Conservation (phyloP, 176 grass and related monocot species). For the Alopecurus myosuroides region DNA sequence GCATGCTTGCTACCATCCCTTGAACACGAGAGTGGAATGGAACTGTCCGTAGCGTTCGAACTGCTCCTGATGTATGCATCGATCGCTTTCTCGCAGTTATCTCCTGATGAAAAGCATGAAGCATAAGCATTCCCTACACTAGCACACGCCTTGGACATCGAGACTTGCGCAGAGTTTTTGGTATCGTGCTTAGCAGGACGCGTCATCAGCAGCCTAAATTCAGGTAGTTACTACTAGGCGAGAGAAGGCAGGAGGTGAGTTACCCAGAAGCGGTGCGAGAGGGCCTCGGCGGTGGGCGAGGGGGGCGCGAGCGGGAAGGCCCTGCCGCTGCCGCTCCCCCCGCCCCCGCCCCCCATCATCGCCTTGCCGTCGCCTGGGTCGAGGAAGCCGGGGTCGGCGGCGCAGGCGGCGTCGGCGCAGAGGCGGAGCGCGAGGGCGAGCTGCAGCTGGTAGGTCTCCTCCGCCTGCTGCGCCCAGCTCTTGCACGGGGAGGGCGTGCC, state of each 20-base stretch:
- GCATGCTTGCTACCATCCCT: no score
- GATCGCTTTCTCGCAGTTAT: no score
- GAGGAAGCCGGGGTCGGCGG: slow-evolving; percentile 73
- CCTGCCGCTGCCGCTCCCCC: slow-evolving; percentile 12
- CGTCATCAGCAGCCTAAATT: no score
- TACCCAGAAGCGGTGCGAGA: slow-evolving; percentile 94
- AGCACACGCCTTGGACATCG: no score
- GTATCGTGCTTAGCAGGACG: neutral
- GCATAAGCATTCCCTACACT: no score
- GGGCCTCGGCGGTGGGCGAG: slow-evolving; percentile 37
- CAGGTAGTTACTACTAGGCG: no score
- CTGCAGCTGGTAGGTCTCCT: slow-evolving; percentile 98
- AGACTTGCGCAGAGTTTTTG: no score
- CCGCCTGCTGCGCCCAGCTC: slow-evolving; percentile 98
- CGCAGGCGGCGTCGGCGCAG: slow-evolving; percentile 67
- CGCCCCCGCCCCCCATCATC: slow-evolving; percentile 1
- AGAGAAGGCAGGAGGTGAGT: neutral
- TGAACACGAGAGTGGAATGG: no score
- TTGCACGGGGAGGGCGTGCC: slow-evolving; percentile 52
- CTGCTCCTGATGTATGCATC: no score
- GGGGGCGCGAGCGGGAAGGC: slow-evolving; percentile 40
- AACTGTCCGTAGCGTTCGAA: no score
- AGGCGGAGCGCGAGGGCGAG: slow-evolving; percentile 87
- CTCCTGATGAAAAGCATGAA: no score
- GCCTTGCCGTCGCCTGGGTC: slow-evolving; percentile 32